Evolutionary conservation across 108 stramenopile species (phyloP), one percentile per base, ranked within the genome.

Genomic region (Skeletonema grethae): DNA sequence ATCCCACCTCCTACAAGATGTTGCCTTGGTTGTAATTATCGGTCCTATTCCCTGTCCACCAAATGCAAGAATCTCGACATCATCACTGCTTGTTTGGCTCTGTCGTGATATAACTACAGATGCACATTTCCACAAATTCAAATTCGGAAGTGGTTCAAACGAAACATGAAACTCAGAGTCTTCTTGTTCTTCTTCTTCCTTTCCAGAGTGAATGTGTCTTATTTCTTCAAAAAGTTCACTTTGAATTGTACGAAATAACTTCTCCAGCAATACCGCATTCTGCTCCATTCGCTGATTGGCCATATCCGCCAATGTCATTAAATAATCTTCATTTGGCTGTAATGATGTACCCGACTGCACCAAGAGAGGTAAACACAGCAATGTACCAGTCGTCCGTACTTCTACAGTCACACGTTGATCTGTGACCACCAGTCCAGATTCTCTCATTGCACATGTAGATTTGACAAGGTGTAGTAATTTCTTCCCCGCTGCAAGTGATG

Each of bases 21-120:
- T 36, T 32, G 29, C 57, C 20, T 35, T 55, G 10, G 34, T 39
- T n/a, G 1, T 11, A 53, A 10, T 10, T 36, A 28, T 29, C 31
- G 94, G 94, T 10, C 94, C 91, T 12, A 63, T 81, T 30, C 94
- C 94, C 66, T 93, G 91, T 18, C 94, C 94, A 13, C 94, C 94
- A 72, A 90, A 85, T 12, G 85, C 79, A 15, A 84, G 61, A 11
- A 92, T 57, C 34, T 88, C 78, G 11, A 75, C 39, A 63, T 41
- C 28, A 31, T 60, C 16, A 7, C 31, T 31, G 7, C 5, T 48
- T 5, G 18, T 25, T 22, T 66, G 77, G 7, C 22, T 24, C 7
- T 0, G 22, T 10, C 22, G 16, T 24, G 50, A 53, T 50, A 88
- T 62, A 9, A 69, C 76, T 2, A 87, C 86, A 3, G 82, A 82